Evolutionary conservation across 257 asterid species (phyloP).

Genomic region (Thymus mandschuricus): DNA sequence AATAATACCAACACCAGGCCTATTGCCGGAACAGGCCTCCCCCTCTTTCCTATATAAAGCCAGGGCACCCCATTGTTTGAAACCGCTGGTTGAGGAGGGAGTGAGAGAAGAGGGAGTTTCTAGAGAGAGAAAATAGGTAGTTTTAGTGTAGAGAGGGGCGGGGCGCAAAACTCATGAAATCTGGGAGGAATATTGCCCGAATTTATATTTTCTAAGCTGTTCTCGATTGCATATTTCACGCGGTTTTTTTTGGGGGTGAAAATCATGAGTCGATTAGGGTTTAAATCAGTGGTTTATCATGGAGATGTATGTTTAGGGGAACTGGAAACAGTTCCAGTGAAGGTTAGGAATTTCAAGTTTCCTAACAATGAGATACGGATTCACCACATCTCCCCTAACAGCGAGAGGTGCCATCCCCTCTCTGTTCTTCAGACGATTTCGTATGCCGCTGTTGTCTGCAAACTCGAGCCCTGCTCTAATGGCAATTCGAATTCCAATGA

Average conservation of each 20-base stretch:
- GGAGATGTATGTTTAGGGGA: conserved; percentile 83
- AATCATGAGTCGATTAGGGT: conserved; percentile 90
- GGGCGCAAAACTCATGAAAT: conserved; percentile 32
- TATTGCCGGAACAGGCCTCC: conserved; percentile 25
- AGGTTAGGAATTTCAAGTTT: conserved; percentile 65
- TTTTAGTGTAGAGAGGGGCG: conserved; percentile 7
- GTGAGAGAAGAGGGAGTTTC: conserved; percentile 29
- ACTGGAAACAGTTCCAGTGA: conserved; percentile 61
- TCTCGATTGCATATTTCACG: conserved; percentile 13
- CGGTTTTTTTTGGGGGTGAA: conserved; percentile 2
- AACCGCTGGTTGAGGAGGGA: conserved; percentile 60
- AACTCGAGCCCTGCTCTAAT: conserved; percentile 77
- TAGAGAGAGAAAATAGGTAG: conserved; percentile 26
- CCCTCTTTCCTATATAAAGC: conserved; percentile 52
- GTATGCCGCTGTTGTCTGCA: conserved; percentile 67
- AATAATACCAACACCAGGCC: conserved; percentile 32
- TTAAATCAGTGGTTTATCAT: conserved; percentile 71
- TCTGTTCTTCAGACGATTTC: conserved; percentile 80
- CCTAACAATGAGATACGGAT: conserved; percentile 93
- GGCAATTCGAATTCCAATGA: conserved; percentile 43
- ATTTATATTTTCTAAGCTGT: conserved; percentile 9
- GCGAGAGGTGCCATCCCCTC: conserved; percentile 89
- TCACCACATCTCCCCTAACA: conserved; percentile 57
- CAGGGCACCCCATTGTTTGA: conserved; percentile 39
- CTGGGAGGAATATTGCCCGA: conserved; percentile 12